phyloP scores from a whole-genome alignment of 1,139 yeast genomes.

The Yamadazyma epiphylla region DNA sequence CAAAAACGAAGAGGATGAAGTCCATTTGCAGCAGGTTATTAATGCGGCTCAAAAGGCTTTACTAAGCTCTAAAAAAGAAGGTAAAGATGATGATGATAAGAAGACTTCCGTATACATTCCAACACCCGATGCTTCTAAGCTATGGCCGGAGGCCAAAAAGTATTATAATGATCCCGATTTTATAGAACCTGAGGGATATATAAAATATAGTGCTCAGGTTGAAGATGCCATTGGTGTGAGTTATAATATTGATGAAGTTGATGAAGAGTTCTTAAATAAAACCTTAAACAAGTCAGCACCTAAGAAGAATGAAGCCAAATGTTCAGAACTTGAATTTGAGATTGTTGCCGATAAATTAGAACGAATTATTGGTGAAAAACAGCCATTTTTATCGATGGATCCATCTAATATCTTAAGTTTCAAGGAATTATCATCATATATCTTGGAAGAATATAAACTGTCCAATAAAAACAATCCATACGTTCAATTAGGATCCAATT shows the following conservation, averaged over 20 bases:
- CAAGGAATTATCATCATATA: constrained; percentile 59
- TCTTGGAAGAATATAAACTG: constrained; percentile 31
- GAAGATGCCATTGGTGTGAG: constrained; percentile 88
- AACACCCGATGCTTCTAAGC: constrained; percentile 89
- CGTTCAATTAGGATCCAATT: constrained; percentile 24
- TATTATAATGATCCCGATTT: constrained; percentile 65
- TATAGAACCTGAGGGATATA: constrained; percentile 72
- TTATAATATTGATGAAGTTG: constrained; percentile 88
- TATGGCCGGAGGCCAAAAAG: constrained; percentile 73
- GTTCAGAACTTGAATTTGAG: constrained; percentile 86
- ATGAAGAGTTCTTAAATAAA: constrained; percentile 59
- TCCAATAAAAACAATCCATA: constrained; percentile 27
- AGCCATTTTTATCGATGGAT: constrained; percentile 85
- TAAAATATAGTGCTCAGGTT: constrained; percentile 88
- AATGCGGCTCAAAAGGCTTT: constrained; percentile 69
- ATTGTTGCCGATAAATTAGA: constrained; percentile 72
- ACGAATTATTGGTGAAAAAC: constrained; percentile 68
- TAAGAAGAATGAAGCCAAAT: constrained; percentile 18
- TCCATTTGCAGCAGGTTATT: constrained; percentile 88
- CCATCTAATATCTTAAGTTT: constrained; percentile 71
- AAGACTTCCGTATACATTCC: constrained; percentile 73
- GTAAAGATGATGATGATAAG: constrained; percentile 27
- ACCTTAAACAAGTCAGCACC: constrained; percentile 35
- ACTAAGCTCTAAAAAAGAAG: constrained; percentile 24
- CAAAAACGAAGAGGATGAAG: constrained; percentile 96